Evolutionary conservation across 768 basidiomycete species (phyloP), one percentile per base, ranked within the genome.

Genomic region (Agaricus sinodeliciosus): DNA sequence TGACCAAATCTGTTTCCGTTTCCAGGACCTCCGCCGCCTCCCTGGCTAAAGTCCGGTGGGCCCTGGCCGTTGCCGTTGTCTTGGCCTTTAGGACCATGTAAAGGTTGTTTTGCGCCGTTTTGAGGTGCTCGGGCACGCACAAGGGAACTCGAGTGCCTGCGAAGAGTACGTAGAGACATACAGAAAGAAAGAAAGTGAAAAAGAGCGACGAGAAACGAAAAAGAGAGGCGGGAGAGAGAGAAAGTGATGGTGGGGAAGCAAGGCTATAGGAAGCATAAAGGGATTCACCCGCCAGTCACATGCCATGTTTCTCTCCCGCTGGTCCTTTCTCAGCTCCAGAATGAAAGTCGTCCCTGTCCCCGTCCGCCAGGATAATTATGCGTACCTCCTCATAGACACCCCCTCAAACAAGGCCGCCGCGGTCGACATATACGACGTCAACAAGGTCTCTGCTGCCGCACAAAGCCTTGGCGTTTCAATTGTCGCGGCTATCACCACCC

Each of bases 291-390:
- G 22, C 22, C 31, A 31, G 31, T 31, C 31, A 31, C 31, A 31
- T 31, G 31, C 40, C 16, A 52, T 52, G 51, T 40, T 52, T 37
- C 51, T 37, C 36, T 16, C 35, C 25, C 12, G 11, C 28, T 6
- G 16, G 6, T 4, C 37, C 55, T 48, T 37, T 44, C 11, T 42
- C 55, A 37, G 16, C 48, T 43, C 54, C 13, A 28, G 43, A 46
- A 93, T 94, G 91, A 80, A 78, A 58, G 72, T 94, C 63, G 69
- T 92, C 12, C 82, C 90, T 2, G 80, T 94, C 3, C 90, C 85
- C 34, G 87, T 90, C 51, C 78, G 84, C 56, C 68, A 79, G 27
- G 90, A 93, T 67, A 94, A 94, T 65, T 93, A 92, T 60, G 86
- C 90, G 9, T 92, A 92, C 64, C 75, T 92, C 15, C 70, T 93